phyloP scores from a whole-genome alignment of 2,329 filamentous ascomycete species.

The Fusarium cicatricum region DNA sequence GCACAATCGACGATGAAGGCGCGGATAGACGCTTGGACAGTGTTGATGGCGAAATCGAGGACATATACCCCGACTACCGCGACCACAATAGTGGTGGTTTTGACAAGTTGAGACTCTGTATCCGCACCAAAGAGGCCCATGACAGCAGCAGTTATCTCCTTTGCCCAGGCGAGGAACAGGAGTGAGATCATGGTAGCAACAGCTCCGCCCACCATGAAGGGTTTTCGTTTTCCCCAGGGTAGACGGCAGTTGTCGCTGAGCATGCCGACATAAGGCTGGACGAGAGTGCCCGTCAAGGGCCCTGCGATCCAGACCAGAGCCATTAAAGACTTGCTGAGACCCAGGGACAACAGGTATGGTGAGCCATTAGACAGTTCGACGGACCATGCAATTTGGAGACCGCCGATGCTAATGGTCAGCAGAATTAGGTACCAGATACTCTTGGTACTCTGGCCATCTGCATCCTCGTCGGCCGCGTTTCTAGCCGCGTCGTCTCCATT shows the following conservation, averaged over 20 bases:
- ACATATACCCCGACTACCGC: slow-evolving; percentile 90
- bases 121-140: slow-evolving; percentile 76
- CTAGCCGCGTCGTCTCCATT: slow-evolving; percentile 14
- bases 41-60: slow-evolving; percentile 94
- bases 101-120: slow-evolving; percentile 69
- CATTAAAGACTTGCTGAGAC: slow-evolving; percentile 83
- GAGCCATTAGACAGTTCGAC: slow-evolving; percentile 95
- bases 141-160: slow-evolving; percentile 74
- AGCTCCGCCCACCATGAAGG: slow-evolving; percentile 79
- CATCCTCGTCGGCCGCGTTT: slow-evolving; percentile 3
- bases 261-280: slow-evolving; percentile 86
- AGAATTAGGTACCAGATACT: slow-evolving; percentile 86
- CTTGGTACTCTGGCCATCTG: slow-evolving; percentile 69
- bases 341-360: slow-evolving; percentile 80
- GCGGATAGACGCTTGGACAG: slow-evolving; percentile 91
- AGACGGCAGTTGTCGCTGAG: slow-evolving; percentile 80
- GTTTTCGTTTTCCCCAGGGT: slow-evolving; percentile 79
- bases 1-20: slow-evolving; percentile 95
- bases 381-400: slow-evolving; percentile 93
- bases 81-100: slow-evolving; percentile 73
- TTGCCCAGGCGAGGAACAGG: slow-evolving; percentile 76
- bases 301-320: slow-evolving; percentile 87
- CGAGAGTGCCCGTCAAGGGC: slow-evolving; percentile 78
- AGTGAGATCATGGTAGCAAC: slow-evolving; percentile 72
- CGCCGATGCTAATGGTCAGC: slow-evolving; percentile 86